Percentiles rank a stretch among this genome's conserved stretches.
phyloP scores from a whole-genome alignment of 1,139 yeast species.

The Lodderomyces pseudojiufengensis region DNA sequence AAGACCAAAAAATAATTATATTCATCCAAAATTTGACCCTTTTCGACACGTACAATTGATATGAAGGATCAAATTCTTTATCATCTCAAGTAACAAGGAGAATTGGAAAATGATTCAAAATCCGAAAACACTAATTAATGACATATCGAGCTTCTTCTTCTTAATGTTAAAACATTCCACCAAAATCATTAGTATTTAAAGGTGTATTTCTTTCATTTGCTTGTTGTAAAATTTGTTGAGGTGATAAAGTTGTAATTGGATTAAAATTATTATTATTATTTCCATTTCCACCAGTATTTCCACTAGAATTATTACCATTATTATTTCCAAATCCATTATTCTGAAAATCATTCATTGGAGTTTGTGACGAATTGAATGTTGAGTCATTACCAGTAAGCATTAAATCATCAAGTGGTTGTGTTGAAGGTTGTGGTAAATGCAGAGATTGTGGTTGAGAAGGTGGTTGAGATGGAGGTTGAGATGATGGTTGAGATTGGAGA shows the following conservation, averaged over 20 bases:
- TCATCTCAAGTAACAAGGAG: too few relatives aligned
- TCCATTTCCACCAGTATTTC: slow-evolving; percentile 6
- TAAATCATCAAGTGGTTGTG: slow-evolving; percentile 4
- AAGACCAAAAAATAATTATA: too few relatives aligned
- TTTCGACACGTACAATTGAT: too few relatives aligned
- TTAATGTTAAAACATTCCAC: too few relatives aligned
- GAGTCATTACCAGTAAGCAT: not conserved
- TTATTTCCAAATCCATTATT: not conserved
- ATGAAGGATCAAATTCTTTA: too few relatives aligned
- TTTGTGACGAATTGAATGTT: not conserved
- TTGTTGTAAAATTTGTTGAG: slow-evolving; percentile 39
- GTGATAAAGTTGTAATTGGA: slow-evolving; percentile 27
- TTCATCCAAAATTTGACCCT: too few relatives aligned
- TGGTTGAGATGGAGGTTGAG: not conserved
- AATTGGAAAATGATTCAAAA: too few relatives aligned
- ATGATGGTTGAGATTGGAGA: slow-evolving; percentile 5
- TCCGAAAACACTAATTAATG: too few relatives aligned
- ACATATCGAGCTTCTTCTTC: too few relatives aligned
- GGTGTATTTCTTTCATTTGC: slow-evolving; percentile 15
- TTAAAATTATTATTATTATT: too few relatives aligned
- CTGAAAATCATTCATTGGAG: not conserved
- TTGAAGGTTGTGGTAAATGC: not conserved
- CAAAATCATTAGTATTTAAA: too few relatives aligned
- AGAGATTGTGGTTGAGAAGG: not conserved
- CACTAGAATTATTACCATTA: slow-evolving; percentile 3